These are phyloP conservation scores for Globisporangium uncinulatum DNA, from an alignment of 352 stramenopile genomes.

Conservation along the genomic window DNA sequence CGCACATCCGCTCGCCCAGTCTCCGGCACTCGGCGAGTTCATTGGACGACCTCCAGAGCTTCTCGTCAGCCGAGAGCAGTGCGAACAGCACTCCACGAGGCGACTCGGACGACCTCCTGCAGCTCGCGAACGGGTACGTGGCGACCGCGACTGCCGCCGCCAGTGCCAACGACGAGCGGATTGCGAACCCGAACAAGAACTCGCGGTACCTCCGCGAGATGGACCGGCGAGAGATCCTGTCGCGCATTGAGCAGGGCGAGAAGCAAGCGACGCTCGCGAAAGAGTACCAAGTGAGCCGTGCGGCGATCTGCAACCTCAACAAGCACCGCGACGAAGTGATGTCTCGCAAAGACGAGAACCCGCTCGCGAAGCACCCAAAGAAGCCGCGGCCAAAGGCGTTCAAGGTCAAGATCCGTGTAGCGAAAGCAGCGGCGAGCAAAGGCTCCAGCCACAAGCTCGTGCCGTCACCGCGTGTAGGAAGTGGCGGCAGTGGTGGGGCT, in stretches of 20 bases:
- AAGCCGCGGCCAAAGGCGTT: conserved; percentile 22
- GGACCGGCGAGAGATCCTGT: conserved; percentile 48
- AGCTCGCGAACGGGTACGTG: not conserved
- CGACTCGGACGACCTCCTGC: not conserved
- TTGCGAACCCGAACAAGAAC: conserved; percentile 21
- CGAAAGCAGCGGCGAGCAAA: not conserved
- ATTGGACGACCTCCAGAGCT: conserved; percentile 1
- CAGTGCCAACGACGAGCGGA: not conserved
- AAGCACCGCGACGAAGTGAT: conserved; percentile 49
- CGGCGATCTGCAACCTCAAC: conserved; percentile 63
- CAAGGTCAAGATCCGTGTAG: conserved; percentile 7
- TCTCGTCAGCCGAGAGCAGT: not conserved
- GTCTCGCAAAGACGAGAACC: conserved; percentile 38
- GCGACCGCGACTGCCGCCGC: not conserved
- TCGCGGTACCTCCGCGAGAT: conserved; percentile 62
- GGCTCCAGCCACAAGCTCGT: not conserved
- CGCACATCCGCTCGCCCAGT: not conserved
- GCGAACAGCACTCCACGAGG: not conserved
- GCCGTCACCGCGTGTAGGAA: not conserved
- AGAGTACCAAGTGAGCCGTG: conserved; percentile 59
- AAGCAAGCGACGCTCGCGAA: conserved; percentile 58
- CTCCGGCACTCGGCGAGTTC: not conserved
- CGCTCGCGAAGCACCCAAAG: conserved; percentile 51
- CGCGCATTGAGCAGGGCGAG: conserved; percentile 46
- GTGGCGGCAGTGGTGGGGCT: not conserved